Base-by-base conservation (phyloP, 1,139 yeast genomes). In the Geotrichum histeridarum region DNA sequence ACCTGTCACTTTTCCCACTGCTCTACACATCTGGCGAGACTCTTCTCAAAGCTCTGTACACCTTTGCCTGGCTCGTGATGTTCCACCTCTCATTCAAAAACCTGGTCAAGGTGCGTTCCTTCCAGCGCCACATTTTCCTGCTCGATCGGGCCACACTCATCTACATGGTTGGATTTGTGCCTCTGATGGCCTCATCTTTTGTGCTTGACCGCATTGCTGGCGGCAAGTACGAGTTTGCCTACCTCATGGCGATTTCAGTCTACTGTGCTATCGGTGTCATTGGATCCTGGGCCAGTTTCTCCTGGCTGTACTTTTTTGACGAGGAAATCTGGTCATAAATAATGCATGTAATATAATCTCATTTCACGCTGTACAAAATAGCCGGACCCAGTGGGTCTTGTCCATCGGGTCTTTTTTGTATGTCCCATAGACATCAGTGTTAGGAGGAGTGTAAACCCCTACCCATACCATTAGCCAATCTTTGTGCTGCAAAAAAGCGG, bases 211-310 rank as follows among this genome's bases (percentile, higher is more conserved):
- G 83, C 64, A 77, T 84, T 56, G 43, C 64, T 2, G 68, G 70
- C 22, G 54, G 53, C 6, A 58, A 60, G 38, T 68, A 61, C 58
- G 87, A 88, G 67, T 93, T 90, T 65, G 72, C 88, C 58, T 82
- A 88, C 51, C 76, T 93, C 60, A 88, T 93, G 88, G 72, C 83
- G 8, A 80, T 88, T 54, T 88, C 96, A 61, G 84, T 88, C 1
- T 91, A 91, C 69, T 89, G 97, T 68, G 82, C 90, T 0, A 61
- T 88, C 35, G 99, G 99, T 6, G 82, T 93, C 1, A 76, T 91
- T 5, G 79, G 90, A 49, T 83, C 95, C 54, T 94, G 96, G 95
- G 80, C 86, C 59, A 94, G 95, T 1, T 80, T 93, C 61, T 81
- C 86, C 56, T 89, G 96, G 95, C 73, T 87, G 50, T 91, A 88